These are phyloP conservation scores for Hevea brasiliensis DNA, from an alignment of 345 rosid genomes.

Conservation along the genomic window DNA sequence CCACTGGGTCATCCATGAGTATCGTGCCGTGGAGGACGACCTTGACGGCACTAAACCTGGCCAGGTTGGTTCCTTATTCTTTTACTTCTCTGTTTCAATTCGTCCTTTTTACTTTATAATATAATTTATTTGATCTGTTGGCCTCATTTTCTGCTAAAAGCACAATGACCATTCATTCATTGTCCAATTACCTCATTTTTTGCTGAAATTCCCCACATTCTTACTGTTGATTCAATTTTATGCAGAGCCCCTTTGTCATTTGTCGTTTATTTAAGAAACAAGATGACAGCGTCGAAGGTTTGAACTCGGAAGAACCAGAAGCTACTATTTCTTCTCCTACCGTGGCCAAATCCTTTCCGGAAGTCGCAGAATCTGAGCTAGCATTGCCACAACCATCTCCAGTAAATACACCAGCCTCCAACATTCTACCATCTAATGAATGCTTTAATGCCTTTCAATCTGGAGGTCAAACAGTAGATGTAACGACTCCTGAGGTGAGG, in stretches of 20 bases:
- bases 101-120: not conserved
- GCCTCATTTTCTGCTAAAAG: not conserved
- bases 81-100: not conserved
- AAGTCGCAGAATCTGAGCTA: slow-evolving; percentile 21
- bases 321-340: slow-evolving; percentile 37
- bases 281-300: slow-evolving; percentile 30
- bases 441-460: slow-evolving; percentile 12
- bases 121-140: not conserved
- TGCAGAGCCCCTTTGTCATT: slow-evolving; percentile 67
- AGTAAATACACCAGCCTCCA: slow-evolving; percentile 2
- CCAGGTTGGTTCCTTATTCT: slow-evolving; percentile 48
- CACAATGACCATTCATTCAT: too few relatives aligned
- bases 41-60: slow-evolving; percentile 78
- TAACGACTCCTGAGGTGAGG: slow-evolving; percentile 37
- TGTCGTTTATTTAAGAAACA: slow-evolving; percentile 70
- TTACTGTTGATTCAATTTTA: not conserved
- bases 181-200: too few relatives aligned
- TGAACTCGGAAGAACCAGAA: slow-evolving; percentile 34
- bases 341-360: slow-evolving; percentile 28
- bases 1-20: slow-evolving; percentile 91
- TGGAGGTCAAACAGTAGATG: slow-evolving; percentile 22
- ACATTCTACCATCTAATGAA: slow-evolving; percentile 10
- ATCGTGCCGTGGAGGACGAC: slow-evolving; percentile 65
- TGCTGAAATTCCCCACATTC: too few relatives aligned
- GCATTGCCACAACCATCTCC: slow-evolving; percentile 31